Evolutionary conservation across 1,139 yeast genomes (phyloP).

Genomic region (Meyerozyma sp.): DNA sequence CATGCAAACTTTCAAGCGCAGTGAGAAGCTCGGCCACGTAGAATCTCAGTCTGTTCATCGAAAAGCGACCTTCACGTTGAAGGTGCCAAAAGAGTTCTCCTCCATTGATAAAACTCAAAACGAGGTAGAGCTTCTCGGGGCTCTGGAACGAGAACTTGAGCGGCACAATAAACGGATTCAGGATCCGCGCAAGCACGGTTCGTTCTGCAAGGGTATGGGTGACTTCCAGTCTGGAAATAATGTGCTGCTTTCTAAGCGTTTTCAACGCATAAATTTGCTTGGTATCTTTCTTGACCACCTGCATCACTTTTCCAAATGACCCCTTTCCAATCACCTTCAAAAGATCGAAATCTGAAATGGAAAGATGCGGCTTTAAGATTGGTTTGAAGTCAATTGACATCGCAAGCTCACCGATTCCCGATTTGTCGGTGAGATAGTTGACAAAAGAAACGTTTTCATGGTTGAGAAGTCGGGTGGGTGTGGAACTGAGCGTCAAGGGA

Average conservation of each 20-base stretch:
- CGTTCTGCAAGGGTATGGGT: constrained; percentile 95
- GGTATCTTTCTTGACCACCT: constrained; percentile 91
- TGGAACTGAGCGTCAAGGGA: constrained; percentile 34
- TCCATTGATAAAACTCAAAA: constrained; percentile 90
- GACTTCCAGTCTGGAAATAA: constrained; percentile 90
- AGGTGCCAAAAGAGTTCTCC: constrained; percentile 95
- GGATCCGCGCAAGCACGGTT: constrained; percentile 87
- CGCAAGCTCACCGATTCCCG: constrained; percentile 9
- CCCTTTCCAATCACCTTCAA: constrained; percentile 96
- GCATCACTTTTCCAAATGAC: constrained; percentile 98
- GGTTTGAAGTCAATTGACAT: constrained; percentile 13
- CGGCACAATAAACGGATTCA: constrained; percentile 98
- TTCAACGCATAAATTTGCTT: constrained; percentile 91
- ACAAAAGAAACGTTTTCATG: constrained; percentile 43
- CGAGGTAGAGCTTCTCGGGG: constrained; percentile 89
- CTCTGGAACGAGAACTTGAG: constrained; percentile 92
- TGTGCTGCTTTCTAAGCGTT: constrained; percentile 88
- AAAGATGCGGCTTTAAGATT: constrained; percentile 45
- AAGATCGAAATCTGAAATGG: constrained; percentile 88
- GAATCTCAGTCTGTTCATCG: constrained; percentile 83
- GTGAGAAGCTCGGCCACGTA: constrained; percentile 91
- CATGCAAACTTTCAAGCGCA: constrained; percentile 89
- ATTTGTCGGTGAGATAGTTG: constrained; percentile 42
- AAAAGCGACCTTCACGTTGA: constrained; percentile 86
- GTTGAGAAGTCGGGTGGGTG: constrained; percentile 37